Percentiles rank a stretch among this genome's conserved stretches.
Evolutionary conservation across 2,329 filamentous ascomycete genomes (phyloP).

Genomic region (Alternaria brassicae): DNA sequence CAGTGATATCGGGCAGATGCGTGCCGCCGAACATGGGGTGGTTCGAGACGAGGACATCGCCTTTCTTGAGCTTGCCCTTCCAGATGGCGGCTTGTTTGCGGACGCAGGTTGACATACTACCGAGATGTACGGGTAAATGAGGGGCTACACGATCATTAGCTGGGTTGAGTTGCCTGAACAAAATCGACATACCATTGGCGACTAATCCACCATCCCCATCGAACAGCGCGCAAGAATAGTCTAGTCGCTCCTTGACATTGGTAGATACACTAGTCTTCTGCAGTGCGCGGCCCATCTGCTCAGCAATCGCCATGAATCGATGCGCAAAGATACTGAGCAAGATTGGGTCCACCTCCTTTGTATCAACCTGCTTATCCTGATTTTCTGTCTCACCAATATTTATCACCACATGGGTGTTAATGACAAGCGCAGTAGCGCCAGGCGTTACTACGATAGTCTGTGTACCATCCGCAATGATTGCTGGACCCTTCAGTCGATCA

Average conservation of each 20-base stretch:
- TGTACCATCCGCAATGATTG: conserved; percentile 84
- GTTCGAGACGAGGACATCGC: conserved; percentile 84
- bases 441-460: conserved; percentile 94
- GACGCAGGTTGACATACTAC: conserved; percentile 86
- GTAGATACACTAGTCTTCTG: conserved; percentile 83
- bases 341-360: conserved; percentile 73
- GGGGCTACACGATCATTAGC: conserved; percentile 60
- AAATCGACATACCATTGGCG: conserved; percentile 63
- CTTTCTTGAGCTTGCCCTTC: conserved; percentile 77
- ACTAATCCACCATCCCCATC: conserved; percentile 78
- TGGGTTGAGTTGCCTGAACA: background rate
- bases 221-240: conserved; percentile 84
- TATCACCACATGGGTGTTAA: conserved; percentile 88
- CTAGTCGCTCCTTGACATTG: conserved; percentile 81
- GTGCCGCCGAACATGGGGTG: conserved; percentile 86
- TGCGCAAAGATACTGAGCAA: conserved; percentile 81
- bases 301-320: conserved; percentile 84
- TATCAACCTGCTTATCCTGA: conserved; percentile 57
- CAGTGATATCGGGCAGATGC: conserved; percentile 82
- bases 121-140: conserved; percentile 81
- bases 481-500: conserved; percentile 77
- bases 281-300: conserved; percentile 80
- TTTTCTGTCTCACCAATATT: conserved; percentile 71
- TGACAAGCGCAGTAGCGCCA: conserved; percentile 74
- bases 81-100: conserved; percentile 80